Percentiles rank a stretch among this genome's conserved stretches.
phyloP scores from a whole-genome alignment of 169 alveolate species.

The Cytauxzoon felis region DNA sequence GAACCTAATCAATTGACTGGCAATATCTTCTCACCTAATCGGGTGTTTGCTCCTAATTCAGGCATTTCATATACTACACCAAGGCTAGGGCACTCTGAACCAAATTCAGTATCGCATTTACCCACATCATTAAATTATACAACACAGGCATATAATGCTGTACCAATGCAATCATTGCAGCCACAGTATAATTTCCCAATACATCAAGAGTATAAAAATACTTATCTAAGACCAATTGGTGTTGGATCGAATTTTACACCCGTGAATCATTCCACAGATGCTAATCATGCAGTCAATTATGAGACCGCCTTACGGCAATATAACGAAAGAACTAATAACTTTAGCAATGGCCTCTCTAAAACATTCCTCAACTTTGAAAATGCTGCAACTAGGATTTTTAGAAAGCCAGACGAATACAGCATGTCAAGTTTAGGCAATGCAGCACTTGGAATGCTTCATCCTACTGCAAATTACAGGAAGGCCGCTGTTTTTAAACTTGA shows the following conservation, averaged over 20 bases:
- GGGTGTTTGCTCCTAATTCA: slow-evolving; percentile 10
- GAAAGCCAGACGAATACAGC: slow-evolving; percentile 4
- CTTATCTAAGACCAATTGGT: background rate
- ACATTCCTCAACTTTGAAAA: slow-evolving; percentile 16
- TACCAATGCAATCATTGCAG: no score
- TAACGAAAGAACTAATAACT: slow-evolving; percentile 9
- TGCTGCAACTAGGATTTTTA: slow-evolving; percentile 13
- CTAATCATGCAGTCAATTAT: slow-evolving; percentile 5
- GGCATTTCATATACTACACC: no score
- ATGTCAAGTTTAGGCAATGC: slow-evolving; percentile 13
- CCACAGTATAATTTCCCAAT: background rate
- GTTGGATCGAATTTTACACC: background rate
- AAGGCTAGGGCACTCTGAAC: no score
- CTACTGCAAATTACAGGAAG: slow-evolving; percentile 36
- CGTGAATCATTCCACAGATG: no score
- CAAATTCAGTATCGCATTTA: background rate
- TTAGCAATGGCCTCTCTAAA: background rate
- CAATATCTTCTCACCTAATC: background rate
- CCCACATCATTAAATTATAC: no score
- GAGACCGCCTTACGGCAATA: slow-evolving; percentile 14
- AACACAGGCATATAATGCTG: no score
- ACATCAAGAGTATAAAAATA: background rate
- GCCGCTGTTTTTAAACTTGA: slow-evolving; percentile 59
- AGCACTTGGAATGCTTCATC: slow-evolving; percentile 23
- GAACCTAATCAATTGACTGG: background rate